Base-by-base conservation (phyloP, 2,329 filamentous ascomycete species). In the Cytospora mali region DNA sequence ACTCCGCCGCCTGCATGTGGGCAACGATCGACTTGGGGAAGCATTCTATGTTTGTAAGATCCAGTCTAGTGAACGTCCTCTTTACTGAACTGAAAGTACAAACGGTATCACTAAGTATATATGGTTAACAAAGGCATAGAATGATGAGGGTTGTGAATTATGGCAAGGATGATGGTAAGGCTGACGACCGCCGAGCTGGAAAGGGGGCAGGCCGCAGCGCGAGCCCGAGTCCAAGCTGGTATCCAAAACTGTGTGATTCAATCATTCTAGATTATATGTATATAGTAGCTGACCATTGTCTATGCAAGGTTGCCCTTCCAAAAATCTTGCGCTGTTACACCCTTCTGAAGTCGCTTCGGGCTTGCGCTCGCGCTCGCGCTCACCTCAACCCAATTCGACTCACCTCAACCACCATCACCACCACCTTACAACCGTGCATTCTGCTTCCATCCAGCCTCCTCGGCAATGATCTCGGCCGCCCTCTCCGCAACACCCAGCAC, bases 401-500 rank as follows among this genome's bases (percentile, higher is more conserved):
- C 25, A 21, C 9, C 14, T 21, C 21, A 11, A 16, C 18, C n/a
- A 4, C n/a, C n/a, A 18, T 10, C n/a, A 23, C 18, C 33, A 23
- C 28, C 42, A 23, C n/a, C 49, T 60, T 71, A 75, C 66, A 75
- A 67, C 54, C 70, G 71, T 18, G 74, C 72, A 53, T 58, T 71
- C 66, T 73, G 71, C 62, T 69, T 60, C 28, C 64, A 62, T 7
- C 86, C 86, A 63, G 85, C 90, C 68, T 92, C 87, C 73, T 88
- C 82, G 31, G 89, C 89, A 73, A 97, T 89, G 74, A 97, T 76
- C 81, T 97, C 93, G 0, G 93, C 93, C 6, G 87, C 89, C 62
- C 90, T 84, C 84, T 97, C 93, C 9, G 91, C 93, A 70, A 96
- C 86, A 58, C 86, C 89, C 72, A 96, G 76, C 6, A 96, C 92